Conservation (phyloP, 1,284 basidiomycete genomes). For the Paramarasmius palmivorus region DNA sequence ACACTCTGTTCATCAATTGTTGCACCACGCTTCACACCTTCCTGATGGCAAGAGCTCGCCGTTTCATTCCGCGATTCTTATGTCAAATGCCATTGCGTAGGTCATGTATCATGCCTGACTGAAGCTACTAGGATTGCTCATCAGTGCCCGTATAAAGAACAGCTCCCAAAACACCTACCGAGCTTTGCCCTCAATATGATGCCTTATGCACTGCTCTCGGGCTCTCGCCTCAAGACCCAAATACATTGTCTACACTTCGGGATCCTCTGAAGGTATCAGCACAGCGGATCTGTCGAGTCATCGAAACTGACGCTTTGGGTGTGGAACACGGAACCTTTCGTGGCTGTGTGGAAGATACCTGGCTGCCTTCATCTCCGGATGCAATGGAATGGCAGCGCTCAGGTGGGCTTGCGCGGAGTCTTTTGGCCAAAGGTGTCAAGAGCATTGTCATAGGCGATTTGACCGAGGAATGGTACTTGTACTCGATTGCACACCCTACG, state of each 20-base stretch:
- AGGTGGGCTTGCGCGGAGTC: slow-evolving; percentile 54
- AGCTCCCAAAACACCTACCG: slow-evolving; percentile 55
- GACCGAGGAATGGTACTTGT: slow-evolving; percentile 77
- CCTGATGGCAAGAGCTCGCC: slow-evolving; percentile 58
- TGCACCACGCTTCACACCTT: slow-evolving; percentile 70
- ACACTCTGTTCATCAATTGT: slow-evolving; percentile 73
- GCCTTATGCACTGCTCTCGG: slow-evolving; percentile 56
- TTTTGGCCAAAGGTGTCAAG: slow-evolving; percentile 58
- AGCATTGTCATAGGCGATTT: slow-evolving; percentile 69
- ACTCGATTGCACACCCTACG: slow-evolving; percentile 67
- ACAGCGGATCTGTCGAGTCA: slow-evolving; percentile 49
- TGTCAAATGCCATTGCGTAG: slow-evolving; percentile 74
- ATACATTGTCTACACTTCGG: slow-evolving; percentile 49
- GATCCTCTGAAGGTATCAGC: slow-evolving; percentile 51
- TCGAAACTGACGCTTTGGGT: slow-evolving; percentile 56
- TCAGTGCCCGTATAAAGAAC: slow-evolving; percentile 25
- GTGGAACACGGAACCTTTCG: slow-evolving; percentile 63
- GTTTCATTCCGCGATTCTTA: slow-evolving; percentile 63
- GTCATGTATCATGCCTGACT: slow-evolving; percentile 22
- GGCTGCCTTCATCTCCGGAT: slow-evolving; percentile 52
- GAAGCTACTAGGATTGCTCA: not conserved
- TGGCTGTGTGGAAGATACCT: slow-evolving; percentile 57
- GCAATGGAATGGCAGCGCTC: slow-evolving; percentile 71
- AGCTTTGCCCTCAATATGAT: slow-evolving; percentile 62
- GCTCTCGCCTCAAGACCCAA: slow-evolving; percentile 51